Evolutionary conservation across 441 rosid genomes (phyloP), one percentile per base, ranked within the genome.

Genomic region (Isatis lusitanica): DNA sequence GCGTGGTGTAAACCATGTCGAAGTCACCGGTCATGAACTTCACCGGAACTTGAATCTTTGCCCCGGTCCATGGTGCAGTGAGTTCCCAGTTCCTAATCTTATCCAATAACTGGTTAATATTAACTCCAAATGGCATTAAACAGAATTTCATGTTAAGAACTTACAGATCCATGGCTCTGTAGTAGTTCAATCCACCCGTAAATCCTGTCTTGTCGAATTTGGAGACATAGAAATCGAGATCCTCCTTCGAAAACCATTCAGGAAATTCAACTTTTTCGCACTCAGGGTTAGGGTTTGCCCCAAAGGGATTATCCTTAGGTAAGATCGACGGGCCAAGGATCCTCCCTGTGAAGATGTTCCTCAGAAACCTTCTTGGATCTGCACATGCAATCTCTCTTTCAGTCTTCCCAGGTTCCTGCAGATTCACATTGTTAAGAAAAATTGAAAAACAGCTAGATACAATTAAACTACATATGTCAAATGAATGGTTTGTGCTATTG

Each of bases 121-220:
- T 7, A 61, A 26, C 33, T 12, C 61, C 16, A 1, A 2, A 26
- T 28, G 13, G 38, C 11, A 13, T 7, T 55, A n/a, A 55, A 55
- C 60, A n/a, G 12, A 55, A 30, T 36, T 12, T 59, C 11, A 10
- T 55, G 3, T 28, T 2, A 11, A 21, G 12, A 53, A 66, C 87
- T 51, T 80, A 91, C 94, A 86, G 76, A 76, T 90, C 84, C 78
- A 88, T 9, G 68, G 90, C 89, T 63, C 94, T 83, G 79, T 90
- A 90, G 83, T 87, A 90, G 88, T 88, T 90, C 48, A 88, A 68
- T 6, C 83, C 84, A 35, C 97, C 92, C 1, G 88, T 85, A 84
- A 89, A 87, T 40, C 97, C 91, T 9, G 59, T 81, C 33, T 78
- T 75, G 36, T 76, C 74, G 43, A 83, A 86, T 70, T 81, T 80